These are phyloP conservation scores for Gaertneriomyces sp. DNA, from an alignment of 192 early-diverging fungal genomes.

Conservation along the genomic window DNA sequence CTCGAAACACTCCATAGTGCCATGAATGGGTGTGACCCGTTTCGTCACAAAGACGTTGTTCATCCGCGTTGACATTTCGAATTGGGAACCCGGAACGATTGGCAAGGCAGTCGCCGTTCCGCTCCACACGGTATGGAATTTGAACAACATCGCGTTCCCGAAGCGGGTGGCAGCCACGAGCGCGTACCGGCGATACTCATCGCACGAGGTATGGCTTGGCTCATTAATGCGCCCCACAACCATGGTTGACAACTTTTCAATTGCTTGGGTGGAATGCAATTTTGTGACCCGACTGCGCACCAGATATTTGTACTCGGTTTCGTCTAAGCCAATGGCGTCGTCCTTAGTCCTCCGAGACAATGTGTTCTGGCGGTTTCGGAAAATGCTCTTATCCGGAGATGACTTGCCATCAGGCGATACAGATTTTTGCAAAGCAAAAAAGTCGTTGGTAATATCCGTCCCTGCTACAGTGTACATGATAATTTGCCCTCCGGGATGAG, in stretches of 20 bases:
- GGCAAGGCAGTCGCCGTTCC: slow-evolving; percentile 12
- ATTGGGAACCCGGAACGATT: slow-evolving; percentile 30
- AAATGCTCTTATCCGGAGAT: not conserved
- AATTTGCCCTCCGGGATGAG: slow-evolving; percentile 41
- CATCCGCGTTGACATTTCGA: slow-evolving; percentile 31
- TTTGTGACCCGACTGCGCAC: not conserved
- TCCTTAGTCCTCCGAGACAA: not conserved
- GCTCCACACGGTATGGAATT: slow-evolving; percentile 33
- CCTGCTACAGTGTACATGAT: slow-evolving; percentile 36
- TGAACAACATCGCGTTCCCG: slow-evolving; percentile 1
- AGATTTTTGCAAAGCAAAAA: slow-evolving; percentile 27
- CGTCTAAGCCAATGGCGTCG: not conserved
- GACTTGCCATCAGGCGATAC: slow-evolving; percentile 14
- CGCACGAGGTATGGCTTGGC: slow-evolving; percentile 15
- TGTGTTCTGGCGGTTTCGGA: not conserved
- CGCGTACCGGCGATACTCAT: slow-evolving; percentile 37
- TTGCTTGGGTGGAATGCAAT: not conserved
- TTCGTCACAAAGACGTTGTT: slow-evolving; percentile 20
- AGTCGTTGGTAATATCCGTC: slow-evolving; percentile 44
- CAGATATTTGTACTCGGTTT: not conserved
- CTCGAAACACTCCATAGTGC: slow-evolving; percentile 27
- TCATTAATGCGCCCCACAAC: not conserved
- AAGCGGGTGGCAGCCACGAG: slow-evolving; percentile 1
- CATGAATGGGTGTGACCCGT: slow-evolving; percentile 34
- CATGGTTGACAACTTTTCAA: slow-evolving; percentile 16